Percentiles rank a stretch among this genome's conserved stretches.
Conservation (phyloP, 1,139 yeast species). For the Geotrichum bryndzae region DNA sequence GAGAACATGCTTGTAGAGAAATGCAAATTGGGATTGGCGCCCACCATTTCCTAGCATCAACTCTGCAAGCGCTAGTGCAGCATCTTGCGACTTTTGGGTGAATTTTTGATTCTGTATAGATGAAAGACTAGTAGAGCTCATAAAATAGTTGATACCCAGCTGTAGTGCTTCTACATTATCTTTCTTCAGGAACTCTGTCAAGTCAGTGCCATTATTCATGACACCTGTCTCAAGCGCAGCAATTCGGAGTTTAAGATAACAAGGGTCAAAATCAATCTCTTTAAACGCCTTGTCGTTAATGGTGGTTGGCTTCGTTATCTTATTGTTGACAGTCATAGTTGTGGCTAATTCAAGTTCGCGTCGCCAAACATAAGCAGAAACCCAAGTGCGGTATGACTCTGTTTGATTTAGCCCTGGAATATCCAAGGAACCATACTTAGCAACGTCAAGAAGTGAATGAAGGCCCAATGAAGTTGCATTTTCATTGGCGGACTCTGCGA, state of each 20-base stretch:
- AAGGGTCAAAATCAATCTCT: neutral
- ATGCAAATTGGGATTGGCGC: neutral
- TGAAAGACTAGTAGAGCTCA: neutral
- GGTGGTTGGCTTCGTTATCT: neutral
- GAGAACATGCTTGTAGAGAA: neutral
- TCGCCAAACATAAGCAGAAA: slow-evolving; percentile 8
- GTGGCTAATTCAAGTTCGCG: neutral
- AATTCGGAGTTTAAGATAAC: neutral
- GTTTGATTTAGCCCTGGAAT: slow-evolving; percentile 6
- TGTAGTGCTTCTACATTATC: neutral
- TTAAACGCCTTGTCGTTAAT: neutral
- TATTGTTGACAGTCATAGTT: neutral
- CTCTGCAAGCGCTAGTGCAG: neutral
- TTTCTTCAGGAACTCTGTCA: neutral
- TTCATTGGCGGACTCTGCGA: neutral
- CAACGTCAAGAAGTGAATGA: neutral
- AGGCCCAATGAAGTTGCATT: neutral
- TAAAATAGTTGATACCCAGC: neutral
- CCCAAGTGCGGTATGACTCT: slow-evolving; percentile 11
- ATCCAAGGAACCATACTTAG: slow-evolving; percentile 1
- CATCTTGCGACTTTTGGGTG: neutral
- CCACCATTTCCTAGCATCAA: neutral
- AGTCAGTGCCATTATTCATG: neutral
- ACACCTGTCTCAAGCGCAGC: neutral
- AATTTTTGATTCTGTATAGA: neutral